Conservation (phyloP, 2,329 filamentous ascomycete genomes). For the Proliferodiscus dingleyae region DNA sequence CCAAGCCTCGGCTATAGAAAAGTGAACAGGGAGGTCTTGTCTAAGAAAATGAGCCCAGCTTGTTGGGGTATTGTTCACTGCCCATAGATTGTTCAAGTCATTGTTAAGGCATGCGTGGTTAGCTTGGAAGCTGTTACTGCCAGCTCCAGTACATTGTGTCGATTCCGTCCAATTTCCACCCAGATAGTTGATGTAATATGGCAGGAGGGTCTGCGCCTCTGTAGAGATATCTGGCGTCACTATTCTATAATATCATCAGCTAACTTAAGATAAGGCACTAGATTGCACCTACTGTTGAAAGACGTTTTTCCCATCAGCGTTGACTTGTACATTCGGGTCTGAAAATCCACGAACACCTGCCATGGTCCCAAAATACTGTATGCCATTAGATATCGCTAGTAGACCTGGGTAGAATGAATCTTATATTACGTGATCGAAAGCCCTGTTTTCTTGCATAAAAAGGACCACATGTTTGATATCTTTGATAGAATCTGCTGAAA, state of each 20-base stretch:
- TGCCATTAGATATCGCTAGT: background rate
- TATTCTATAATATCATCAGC: slow-evolving; percentile 12
- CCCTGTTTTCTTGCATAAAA: slow-evolving; percentile 47
- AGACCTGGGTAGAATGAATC: background rate
- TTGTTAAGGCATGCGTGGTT: slow-evolving; percentile 47
- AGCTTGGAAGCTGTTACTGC: slow-evolving; percentile 43
- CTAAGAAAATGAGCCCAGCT: slow-evolving; percentile 46
- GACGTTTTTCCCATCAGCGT: slow-evolving; percentile 39
- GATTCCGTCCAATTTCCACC: slow-evolving; percentile 44
- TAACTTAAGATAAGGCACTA: too few species aligned
- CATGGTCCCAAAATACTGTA: slow-evolving; percentile 42
- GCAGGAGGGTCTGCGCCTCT: slow-evolving; percentile 39
- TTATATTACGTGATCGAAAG: slow-evolving; percentile 34
- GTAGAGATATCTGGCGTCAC: slow-evolving; percentile 36
- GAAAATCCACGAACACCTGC: slow-evolving; percentile 48
- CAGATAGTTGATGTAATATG: slow-evolving; percentile 51
- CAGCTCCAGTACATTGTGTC: slow-evolving; percentile 48
- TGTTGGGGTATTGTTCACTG: slow-evolving; percentile 45
- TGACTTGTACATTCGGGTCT: slow-evolving; percentile 49
- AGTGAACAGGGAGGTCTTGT: slow-evolving; percentile 47
- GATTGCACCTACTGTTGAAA: slow-evolving; percentile 43
- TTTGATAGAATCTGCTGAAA: slow-evolving; percentile 35
- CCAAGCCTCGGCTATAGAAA: slow-evolving; percentile 48
- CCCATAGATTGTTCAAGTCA: slow-evolving; percentile 49
- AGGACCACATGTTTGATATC: slow-evolving; percentile 52